Conservation (phyloP, 2,329 filamentous ascomycete species). For the Neonectria sp. region DNA sequence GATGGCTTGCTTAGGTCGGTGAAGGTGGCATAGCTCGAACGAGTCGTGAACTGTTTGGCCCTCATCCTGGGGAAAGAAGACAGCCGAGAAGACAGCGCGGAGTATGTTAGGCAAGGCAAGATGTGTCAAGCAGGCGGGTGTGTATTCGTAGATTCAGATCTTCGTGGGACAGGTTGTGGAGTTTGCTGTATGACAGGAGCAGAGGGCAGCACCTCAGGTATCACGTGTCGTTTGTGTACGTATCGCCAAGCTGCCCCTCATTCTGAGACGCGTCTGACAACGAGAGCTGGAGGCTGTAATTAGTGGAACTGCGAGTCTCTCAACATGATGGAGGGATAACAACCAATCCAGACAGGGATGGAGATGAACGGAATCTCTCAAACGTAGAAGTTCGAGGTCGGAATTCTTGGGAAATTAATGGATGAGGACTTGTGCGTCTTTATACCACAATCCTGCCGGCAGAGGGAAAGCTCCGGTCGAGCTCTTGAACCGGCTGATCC, state of each 20-base stretch:
- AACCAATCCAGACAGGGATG: not conserved
- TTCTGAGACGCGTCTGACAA: slow-evolving; percentile 6
- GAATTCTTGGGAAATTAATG: not conserved
- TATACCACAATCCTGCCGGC: slow-evolving; percentile 11
- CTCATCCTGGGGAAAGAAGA: not conserved
- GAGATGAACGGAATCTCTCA: not conserved
- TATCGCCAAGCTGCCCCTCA: slow-evolving; percentile 23
- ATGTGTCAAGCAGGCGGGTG: not conserved
- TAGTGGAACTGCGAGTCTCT: not conserved
- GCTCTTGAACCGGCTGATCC: slow-evolving; percentile 2
- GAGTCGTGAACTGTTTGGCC: not conserved
- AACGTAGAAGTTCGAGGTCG: too few species aligned
- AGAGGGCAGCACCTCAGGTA: not conserved
- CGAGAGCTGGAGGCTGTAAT: not conserved
- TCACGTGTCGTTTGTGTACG: slow-evolving; percentile 12
- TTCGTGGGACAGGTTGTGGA: not conserved
- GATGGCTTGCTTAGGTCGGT: slow-evolving; percentile 20
- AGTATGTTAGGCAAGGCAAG: not conserved
- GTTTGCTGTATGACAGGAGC: not conserved
- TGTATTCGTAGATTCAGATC: not conserved
- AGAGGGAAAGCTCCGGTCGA: not conserved
- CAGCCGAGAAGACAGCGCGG: not conserved
- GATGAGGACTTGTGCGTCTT: slow-evolving; percentile 2
- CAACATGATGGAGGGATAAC: not conserved
- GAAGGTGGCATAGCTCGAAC: slow-evolving; percentile 11